Conservation (phyloP, 768 basidiomycete species). For the Amanita rimosa region DNA sequence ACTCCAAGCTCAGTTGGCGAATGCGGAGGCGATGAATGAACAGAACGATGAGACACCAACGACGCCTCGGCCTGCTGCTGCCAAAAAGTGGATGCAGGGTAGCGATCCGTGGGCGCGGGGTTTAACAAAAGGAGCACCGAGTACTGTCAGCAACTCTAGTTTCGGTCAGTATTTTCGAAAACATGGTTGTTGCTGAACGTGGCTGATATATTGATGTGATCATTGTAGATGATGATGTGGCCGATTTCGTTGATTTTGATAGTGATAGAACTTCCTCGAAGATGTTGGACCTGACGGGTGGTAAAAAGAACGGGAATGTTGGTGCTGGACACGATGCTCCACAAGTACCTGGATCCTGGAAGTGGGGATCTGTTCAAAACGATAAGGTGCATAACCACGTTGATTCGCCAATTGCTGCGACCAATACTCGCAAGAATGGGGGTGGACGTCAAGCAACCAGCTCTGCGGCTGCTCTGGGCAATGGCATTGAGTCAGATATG, state of each 20-base stretch:
- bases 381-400: background rate
- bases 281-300: conserved; percentile 1
- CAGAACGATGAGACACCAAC: conserved; percentile 1
- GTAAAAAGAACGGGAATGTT: background rate
- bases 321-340: background rate
- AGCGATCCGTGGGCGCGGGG: conserved; percentile 2
- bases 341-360: conserved; percentile 1
- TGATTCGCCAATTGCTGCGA: background rate
- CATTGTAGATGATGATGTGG: background rate
- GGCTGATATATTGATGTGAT: background rate
- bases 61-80: conserved; percentile 1
- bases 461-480: background rate
- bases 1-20: conserved; percentile 3
- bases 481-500: background rate
- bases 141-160: background rate
- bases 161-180: background rate
- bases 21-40: background rate
- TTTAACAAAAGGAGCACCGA: background rate
- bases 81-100: background rate
- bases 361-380: background rate
- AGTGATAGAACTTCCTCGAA: background rate
- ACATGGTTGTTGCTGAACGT: background rate
- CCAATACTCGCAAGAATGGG: background rate
- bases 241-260: background rate
- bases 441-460: background rate